Conservation (phyloP, 2,329 filamentous ascomycete species). For the Plectosphaerella sp. region DNA sequence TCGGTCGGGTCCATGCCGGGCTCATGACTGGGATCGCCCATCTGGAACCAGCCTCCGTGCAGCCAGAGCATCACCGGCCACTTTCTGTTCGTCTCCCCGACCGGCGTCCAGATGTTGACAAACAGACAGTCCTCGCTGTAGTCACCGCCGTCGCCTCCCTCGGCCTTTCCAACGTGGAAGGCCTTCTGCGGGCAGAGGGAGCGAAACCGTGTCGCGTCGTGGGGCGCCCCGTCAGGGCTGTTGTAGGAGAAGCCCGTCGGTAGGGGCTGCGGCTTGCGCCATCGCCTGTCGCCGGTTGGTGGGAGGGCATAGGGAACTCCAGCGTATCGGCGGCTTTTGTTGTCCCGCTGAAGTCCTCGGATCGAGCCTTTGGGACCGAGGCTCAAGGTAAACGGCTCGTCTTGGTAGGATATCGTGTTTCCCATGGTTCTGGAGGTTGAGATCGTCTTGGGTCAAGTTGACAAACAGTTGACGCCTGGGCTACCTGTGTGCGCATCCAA, state of each 20-base stretch:
- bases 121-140: conserved; percentile 44
- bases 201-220: conserved; percentile 28
- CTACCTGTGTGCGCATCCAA: no score
- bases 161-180: conserved; percentile 20
- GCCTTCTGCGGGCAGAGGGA: conserved; percentile 33
- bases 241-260: conserved; percentile 21
- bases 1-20: conserved; percentile 37
- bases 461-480: no score
- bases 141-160: conserved; percentile 13
- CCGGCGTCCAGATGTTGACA: conserved; percentile 43
- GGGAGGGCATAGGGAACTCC: conserved; percentile 34
- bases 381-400: conserved; percentile 15
- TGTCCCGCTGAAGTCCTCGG: conserved; percentile 26
- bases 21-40: conserved; percentile 37
- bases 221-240: conserved; percentile 17
- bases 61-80: conserved; percentile 35
- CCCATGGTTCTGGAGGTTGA: conserved; percentile 16
- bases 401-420: conserved; percentile 20
- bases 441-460: neutral
- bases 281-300: conserved; percentile 28
- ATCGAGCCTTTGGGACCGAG: conserved; percentile 22
- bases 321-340: conserved; percentile 26
- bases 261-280: conserved; percentile 30
- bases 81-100: conserved; percentile 16
- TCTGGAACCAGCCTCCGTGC: conserved; percentile 44